A percentile compares a stretch with the other conserved stretches of the same genome.
Conservation (phyloP, 2,329 filamentous ascomycete genomes). For the Phyllachora maydis region DNA sequence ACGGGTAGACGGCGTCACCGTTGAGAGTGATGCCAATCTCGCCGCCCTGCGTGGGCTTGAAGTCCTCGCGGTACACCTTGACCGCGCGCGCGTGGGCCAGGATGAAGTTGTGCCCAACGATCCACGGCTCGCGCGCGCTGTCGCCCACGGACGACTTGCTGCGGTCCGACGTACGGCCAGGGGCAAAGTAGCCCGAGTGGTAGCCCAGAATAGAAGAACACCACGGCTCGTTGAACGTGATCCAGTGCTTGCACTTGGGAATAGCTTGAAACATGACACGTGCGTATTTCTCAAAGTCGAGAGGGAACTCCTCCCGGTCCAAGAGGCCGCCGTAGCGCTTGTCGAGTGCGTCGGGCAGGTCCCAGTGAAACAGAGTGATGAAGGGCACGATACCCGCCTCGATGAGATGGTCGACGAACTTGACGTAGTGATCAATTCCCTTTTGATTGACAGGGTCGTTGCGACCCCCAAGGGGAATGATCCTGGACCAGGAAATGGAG, state of each 20-base stretch:
- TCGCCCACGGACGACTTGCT: slow-evolving; percentile 51
- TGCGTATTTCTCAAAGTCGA: slow-evolving; percentile 64
- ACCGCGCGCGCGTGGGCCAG: slow-evolving; percentile 65
- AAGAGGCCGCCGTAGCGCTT: slow-evolving; percentile 65
- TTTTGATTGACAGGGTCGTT: slow-evolving; percentile 63
- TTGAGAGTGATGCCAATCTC: slow-evolving; percentile 80
- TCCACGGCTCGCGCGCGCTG: slow-evolving; percentile 60
- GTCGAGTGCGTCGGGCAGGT: slow-evolving; percentile 59
- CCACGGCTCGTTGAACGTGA: slow-evolving; percentile 83
- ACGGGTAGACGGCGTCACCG: slow-evolving; percentile 66
- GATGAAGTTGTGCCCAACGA: slow-evolving; percentile 61
- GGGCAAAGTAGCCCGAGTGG: slow-evolving; percentile 57
- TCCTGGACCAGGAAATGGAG: slow-evolving; percentile 66
- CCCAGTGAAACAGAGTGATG: slow-evolving; percentile 77
- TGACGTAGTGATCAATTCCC: slow-evolving; percentile 59
- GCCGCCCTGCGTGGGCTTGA: slow-evolving; percentile 50
- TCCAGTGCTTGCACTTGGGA: slow-evolving; percentile 67
- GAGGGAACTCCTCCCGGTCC: slow-evolving; percentile 63
- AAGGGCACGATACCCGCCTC: slow-evolving; percentile 61
- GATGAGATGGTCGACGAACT: slow-evolving; percentile 58
- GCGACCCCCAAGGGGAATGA: slow-evolving; percentile 71
- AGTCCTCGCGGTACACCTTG: slow-evolving; percentile 65
- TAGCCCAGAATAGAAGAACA: slow-evolving; percentile 69
- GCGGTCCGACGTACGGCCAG: slow-evolving; percentile 63
- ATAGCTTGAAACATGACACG: slow-evolving; percentile 56